Evolutionary conservation across 805 yeast genomes (phyloP), one percentile per base, ranked within the genome.

Genomic region (Tetrapisispora nanseiensis): DNA sequence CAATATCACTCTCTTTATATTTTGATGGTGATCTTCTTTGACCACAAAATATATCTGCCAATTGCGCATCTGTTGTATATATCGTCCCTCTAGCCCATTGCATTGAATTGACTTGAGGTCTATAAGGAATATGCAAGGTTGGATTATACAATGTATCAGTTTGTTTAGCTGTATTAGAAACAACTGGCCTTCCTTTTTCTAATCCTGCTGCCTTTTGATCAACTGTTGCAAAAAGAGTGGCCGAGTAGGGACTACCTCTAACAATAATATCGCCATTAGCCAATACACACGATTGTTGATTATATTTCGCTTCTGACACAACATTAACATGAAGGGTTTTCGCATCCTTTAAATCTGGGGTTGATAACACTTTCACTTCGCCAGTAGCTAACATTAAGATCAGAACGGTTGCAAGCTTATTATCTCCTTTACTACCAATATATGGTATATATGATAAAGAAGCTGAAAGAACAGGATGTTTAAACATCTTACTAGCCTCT

Each of bases 51-150:
- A 86, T 55, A 11, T 55, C 42, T 45, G 82, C 80, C 40, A 92
- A 67, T 47, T 85, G 95, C 1, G 71, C 69, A 19, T 72, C 59
- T 2, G 78, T 66, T n/a, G 81, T 71, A 46, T 72, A 70, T 16
- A 76, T 76, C 0, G 82, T 66, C 3, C 96, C 96, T 50, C 81
- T 76, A 6, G 92, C 85, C 92, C 96, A 84, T 59, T 82, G 90
- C 34, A 84, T 67, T 0, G 92, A 75, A 29, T 86, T 76, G 6
- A 85, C 76, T 4, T 76, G 70, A 2, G 98, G 99, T 37, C 97
- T 71, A 26, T 76, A 74, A 2, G 95, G 94, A 18, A 82, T 73
- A 6, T 72, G 65, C 35, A 82, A 70, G 46, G 77, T 74, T 21
- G 76, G 81, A 54, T 84, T 82, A 64, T 81, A 89, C 28, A 92